Evolutionary conservation across 306 rosid species (phyloP).

Genomic region (Citrullus colocynthis): DNA sequence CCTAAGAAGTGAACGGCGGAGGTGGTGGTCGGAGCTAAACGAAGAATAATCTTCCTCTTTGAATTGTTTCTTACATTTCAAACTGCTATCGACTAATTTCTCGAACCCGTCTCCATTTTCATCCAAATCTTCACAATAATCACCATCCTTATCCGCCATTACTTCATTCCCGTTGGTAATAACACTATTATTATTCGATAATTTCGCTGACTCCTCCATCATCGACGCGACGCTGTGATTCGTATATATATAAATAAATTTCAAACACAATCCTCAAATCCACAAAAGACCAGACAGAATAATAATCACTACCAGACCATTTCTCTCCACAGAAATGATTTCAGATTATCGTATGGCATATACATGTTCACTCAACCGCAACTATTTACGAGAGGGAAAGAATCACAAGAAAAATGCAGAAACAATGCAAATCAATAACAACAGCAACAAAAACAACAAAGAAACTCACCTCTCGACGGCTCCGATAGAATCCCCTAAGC

Average conservation of each 20-base stretch:
- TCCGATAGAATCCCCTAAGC: slow-evolving; percentile 35
- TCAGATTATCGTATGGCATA: slow-evolving; percentile 9
- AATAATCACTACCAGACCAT: neutral
- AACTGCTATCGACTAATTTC: slow-evolving; percentile 20
- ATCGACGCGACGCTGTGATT: slow-evolving; percentile 37
- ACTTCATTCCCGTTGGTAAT: neutral
- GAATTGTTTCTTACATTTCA: slow-evolving; percentile 33
- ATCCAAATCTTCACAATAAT: slow-evolving; percentile 4
- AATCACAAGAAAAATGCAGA: neutral
- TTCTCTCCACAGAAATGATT: neutral
- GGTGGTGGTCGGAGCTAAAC: slow-evolving; percentile 9
- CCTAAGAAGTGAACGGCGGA: slow-evolving; percentile 12
- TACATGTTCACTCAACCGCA: neutral
- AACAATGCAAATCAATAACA: neutral
- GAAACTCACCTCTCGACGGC: slow-evolving; percentile 46
- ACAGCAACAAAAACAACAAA: neutral
- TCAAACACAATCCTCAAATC: neutral
- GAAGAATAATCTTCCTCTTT: slow-evolving; percentile 22
- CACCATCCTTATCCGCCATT: slow-evolving; percentile 4
- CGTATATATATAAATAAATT: neutral
- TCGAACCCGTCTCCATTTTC: neutral
- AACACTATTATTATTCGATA: neutral
- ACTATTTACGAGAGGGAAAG: neutral
- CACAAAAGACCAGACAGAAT: neutral
- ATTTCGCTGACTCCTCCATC: slow-evolving; percentile 22